These are phyloP conservation scores for Cutaneotrichosporon spelunceum DNA, from an alignment of 1,284 basidiomycete genomes.

Conservation along the genomic window DNA sequence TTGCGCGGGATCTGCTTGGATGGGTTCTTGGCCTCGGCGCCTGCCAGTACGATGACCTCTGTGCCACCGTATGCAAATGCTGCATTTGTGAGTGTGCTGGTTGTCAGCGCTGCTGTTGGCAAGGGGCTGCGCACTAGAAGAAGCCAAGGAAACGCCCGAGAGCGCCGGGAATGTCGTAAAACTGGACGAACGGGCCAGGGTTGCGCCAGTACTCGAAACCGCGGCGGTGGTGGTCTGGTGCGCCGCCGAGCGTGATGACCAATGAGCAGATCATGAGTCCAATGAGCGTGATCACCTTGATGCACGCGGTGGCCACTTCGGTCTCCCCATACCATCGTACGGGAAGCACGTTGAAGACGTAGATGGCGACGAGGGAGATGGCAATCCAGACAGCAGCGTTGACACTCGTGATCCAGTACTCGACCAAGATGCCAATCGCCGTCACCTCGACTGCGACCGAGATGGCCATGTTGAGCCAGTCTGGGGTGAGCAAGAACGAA, in stretches of 20 bases:
- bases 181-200: slow-evolving; percentile 28
- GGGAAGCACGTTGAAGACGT: slow-evolving; percentile 16
- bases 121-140: slow-evolving; percentile 29
- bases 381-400: slow-evolving; percentile 15
- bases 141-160: slow-evolving; percentile 35
- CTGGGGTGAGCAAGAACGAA: slow-evolving; percentile 3
- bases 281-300: slow-evolving; percentile 18
- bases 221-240: slow-evolving; percentile 29
- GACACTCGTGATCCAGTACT: slow-evolving; percentile 18
- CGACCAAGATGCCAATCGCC: slow-evolving; percentile 12
- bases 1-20: slow-evolving; percentile 74
- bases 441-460: slow-evolving; percentile 16
- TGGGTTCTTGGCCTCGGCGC: slow-evolving; percentile 37
- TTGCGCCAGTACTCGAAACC: slow-evolving; percentile 37
- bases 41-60: slow-evolving; percentile 32
- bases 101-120: slow-evolving; percentile 28
- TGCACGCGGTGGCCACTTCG: slow-evolving; percentile 18
- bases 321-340: slow-evolving; percentile 20
- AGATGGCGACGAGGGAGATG: slow-evolving; percentile 6
- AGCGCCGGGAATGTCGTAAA: slow-evolving; percentile 11
- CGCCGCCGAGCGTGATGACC: slow-evolving; percentile 29
- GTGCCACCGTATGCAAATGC: slow-evolving; percentile 41
- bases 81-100: slow-evolving; percentile 29
- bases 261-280: slow-evolving; percentile 11
- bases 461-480: slow-evolving; percentile 17